These are phyloP conservation scores for Cercophora newfieldiana DNA, from an alignment of 495 filamentous ascomycete genomes.

Conservation along the genomic window DNA sequence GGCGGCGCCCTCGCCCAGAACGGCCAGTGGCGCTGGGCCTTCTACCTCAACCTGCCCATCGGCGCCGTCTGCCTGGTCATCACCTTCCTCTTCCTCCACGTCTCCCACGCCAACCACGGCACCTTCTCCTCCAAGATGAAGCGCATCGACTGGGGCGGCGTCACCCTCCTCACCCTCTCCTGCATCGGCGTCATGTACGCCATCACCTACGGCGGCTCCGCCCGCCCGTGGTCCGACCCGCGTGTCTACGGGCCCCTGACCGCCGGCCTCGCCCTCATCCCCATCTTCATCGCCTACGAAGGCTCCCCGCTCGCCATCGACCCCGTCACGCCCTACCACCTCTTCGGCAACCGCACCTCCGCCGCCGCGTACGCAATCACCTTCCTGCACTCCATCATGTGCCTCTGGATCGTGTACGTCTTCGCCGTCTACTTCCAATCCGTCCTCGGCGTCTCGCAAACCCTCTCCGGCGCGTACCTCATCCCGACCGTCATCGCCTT, in stretches of 20 bases:
- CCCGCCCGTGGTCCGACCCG: constrained; percentile 29
- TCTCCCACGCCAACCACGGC: constrained; percentile 22
- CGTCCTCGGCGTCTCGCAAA: constrained; percentile 34
- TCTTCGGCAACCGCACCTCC: constrained; percentile 36
- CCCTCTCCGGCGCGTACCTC: constrained; percentile 40
- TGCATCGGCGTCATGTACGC: constrained; percentile 31
- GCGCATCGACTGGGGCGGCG: constrained; percentile 34
- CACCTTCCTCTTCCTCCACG: constrained; percentile 34
- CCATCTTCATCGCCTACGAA: constrained; percentile 29
- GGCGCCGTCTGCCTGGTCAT: constrained; percentile 28
- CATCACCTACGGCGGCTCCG: constrained; percentile 12
- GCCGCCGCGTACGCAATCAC: constrained; percentile 27
- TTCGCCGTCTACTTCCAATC: constrained; percentile 53
- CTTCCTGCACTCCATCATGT: constrained; percentile 30
- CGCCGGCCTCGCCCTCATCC: constrained; percentile 19
- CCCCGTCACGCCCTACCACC: constrained; percentile 34
- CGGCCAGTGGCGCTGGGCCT: constrained; percentile 36
- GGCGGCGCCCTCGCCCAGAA: constrained; percentile 64
- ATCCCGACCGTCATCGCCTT: constrained; percentile 39
- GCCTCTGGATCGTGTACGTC: constrained; percentile 45
- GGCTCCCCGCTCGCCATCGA: constrained; percentile 24
- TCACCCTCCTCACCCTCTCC: constrained; percentile 30
- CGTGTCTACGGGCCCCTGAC: constrained; percentile 33
- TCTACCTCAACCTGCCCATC: constrained; percentile 39
- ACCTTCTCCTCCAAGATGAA: constrained; percentile 23